phyloP scores from a whole-genome alignment of 345 rosid species.

The Syzygium jambos region DNA sequence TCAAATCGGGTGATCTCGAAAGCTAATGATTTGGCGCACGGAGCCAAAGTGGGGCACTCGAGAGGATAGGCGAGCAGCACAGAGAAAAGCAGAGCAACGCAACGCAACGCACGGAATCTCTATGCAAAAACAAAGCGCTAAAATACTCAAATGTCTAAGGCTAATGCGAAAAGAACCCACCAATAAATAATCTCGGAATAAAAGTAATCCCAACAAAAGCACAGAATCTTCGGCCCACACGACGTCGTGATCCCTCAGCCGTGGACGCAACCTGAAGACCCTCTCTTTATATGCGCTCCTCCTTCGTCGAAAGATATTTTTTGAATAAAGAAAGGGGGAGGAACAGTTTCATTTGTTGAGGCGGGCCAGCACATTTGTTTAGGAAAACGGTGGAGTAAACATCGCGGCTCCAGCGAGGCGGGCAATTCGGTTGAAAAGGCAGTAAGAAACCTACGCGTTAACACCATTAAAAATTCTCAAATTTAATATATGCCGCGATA shows the following conservation, averaged over 20 bases:
- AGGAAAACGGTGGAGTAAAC: not conserved
- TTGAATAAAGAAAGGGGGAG: not conserved
- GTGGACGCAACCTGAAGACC: not conserved
- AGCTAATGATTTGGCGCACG: no score
- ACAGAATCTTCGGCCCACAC: not conserved
- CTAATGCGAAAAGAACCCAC: not conserved
- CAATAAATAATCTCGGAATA: not conserved
- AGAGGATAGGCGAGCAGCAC: no score
- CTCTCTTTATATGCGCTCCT: not conserved
- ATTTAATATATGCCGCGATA: not conserved
- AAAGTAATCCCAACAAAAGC: not conserved
- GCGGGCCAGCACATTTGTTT: not conserved
- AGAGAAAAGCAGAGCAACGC: not conserved
- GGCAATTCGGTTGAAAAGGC: not conserved
- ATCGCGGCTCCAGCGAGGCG: not conserved
- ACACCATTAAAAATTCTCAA: not conserved
- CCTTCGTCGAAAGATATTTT: not conserved
- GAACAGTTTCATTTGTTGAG: not conserved
- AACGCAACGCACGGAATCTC: not conserved
- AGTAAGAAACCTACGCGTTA: not conserved
- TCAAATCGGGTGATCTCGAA: no score
- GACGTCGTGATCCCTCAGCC: not conserved
- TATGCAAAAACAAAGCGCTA: not conserved
- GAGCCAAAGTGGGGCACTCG: no score
- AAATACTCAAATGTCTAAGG: not conserved